A percentile compares a stretch with the other conserved stretches of the same genome.
These are phyloP conservation scores for Hebeloma cylindrosporum DNA, from an alignment of 768 basidiomycete genomes.

Conservation along the genomic window DNA sequence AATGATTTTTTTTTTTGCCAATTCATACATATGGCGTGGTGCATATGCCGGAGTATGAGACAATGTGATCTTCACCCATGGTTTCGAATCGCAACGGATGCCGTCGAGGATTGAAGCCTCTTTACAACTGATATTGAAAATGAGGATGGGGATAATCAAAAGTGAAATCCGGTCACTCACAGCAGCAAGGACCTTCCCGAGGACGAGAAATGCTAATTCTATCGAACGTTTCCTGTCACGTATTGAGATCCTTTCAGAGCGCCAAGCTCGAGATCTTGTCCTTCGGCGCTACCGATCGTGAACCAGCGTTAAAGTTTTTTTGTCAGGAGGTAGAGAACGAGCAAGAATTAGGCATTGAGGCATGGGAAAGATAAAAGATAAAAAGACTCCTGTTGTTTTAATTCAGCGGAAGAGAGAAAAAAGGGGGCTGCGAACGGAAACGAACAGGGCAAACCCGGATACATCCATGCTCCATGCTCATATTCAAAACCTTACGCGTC, in stretches of 20 bases:
- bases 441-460: no score
- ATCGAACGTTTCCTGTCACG: constrained; percentile 31
- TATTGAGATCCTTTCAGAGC: constrained; percentile 15
- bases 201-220: constrained; percentile 16
- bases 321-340: constrained; percentile 6
- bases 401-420: background rate
- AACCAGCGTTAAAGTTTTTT: constrained; percentile 9
- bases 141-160: background rate
- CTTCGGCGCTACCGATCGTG: constrained; percentile 15
- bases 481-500: no score
- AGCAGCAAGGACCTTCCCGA: constrained; percentile 10
- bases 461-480: no score
- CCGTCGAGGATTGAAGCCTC: background rate
- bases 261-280: constrained; percentile 13
- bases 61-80: no score
- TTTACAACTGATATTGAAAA: background rate
- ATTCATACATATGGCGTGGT: no score
- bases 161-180: background rate
- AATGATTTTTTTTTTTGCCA: no score
- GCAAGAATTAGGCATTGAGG: constrained; percentile 2
- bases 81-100: background rate
- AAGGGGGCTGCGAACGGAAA: background rate
- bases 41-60: no score
- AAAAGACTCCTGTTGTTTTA: no score
- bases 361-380: constrained; percentile 7